Evolutionary conservation across 1,139 yeast species (phyloP), one percentile per base, ranked within the genome.

Genomic region (Pichia sp.): DNA sequence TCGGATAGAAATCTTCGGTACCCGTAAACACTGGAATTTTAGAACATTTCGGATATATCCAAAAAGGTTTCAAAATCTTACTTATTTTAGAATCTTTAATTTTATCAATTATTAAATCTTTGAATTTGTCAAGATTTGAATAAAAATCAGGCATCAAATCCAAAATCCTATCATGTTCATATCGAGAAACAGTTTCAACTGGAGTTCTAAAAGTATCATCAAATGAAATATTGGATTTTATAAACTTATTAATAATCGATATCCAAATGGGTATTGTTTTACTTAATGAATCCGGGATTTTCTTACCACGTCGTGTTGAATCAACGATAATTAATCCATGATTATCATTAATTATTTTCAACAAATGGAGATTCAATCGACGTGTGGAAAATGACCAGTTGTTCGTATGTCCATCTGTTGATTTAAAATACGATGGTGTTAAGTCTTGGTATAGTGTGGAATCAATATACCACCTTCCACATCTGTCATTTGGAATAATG

Each of bases 191-290:
- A 34, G 80, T 72, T 16, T 66, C 70, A 0, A 71, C 68, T 0
- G 95, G 93, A 1, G 81, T 68, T 48, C 68, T 67, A 18, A 82
- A 66, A 61, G 67, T 31, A 1, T 56, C 56, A 6, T 61, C 65
- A 19, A 61, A 72, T 4, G 66, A 28, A 5, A 44, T 47, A 2
- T 27, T 16, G 0, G 63, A 79, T 54, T 74, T 74, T 61, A 81
- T 67, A 0, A 83, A 70, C 36, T 69, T 68, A 62, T 86, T 87
- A 30, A 89, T 56, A 8, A 88, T 93, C 0, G 93, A 87, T 68
- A 96, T 87, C 97, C 97, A 90, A 3, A 87, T 85, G 0, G 96
- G 96, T 1, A 89, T 73, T 0, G 96, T 89, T 61, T 89, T 90
- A 62, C 89, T 83, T 11, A 88, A 69, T 0, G 96, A 87, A 68